Percentiles rank a stretch among this genome's conserved stretches.
Evolutionary conservation across 2,329 filamentous ascomycete species (phyloP).

Genomic region (Trichoderma sp.): DNA sequence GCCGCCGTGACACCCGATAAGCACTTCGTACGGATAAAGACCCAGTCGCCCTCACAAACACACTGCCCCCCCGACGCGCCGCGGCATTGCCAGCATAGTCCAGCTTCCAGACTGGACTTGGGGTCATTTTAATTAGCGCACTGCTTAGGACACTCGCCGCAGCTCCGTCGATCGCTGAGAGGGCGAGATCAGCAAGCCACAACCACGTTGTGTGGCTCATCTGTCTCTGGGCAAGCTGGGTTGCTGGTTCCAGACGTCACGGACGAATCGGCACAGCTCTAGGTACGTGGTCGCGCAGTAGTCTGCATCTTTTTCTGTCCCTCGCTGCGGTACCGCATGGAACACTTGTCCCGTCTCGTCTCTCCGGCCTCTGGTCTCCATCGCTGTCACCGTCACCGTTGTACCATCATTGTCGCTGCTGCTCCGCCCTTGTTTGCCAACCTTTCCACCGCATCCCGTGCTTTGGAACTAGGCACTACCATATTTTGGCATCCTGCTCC

Average conservation of each 20-base stretch:
- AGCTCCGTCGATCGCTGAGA: slow-evolving; percentile 21
- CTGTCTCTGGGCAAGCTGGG: background rate
- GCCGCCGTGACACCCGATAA: slow-evolving; percentile 12
- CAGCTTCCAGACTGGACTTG: slow-evolving; percentile 11
- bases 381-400: slow-evolving; percentile 16
- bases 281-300: slow-evolving; percentile 22
- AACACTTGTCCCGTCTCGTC: background rate
- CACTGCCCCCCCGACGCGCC: slow-evolving; percentile 15
- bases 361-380: background rate
- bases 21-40: slow-evolving; percentile 15
- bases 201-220: slow-evolving; percentile 20
- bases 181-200: slow-evolving; percentile 22
- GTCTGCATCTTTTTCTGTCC: slow-evolving; percentile 14
- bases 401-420: background rate
- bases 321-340: slow-evolving; percentile 6
- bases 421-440: background rate
- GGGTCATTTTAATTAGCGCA: slow-evolving; percentile 22
- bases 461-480: background rate
- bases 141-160: slow-evolving; percentile 19
- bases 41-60: slow-evolving; percentile 6
- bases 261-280: slow-evolving; percentile 18
- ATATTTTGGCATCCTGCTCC: background rate
- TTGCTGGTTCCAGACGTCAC: slow-evolving; percentile 19
- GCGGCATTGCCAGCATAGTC: slow-evolving; percentile 14
- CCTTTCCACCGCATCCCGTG: background rate